Conservation (phyloP, 176 grass and related monocot genomes). For the Chloris gayana region DNA sequence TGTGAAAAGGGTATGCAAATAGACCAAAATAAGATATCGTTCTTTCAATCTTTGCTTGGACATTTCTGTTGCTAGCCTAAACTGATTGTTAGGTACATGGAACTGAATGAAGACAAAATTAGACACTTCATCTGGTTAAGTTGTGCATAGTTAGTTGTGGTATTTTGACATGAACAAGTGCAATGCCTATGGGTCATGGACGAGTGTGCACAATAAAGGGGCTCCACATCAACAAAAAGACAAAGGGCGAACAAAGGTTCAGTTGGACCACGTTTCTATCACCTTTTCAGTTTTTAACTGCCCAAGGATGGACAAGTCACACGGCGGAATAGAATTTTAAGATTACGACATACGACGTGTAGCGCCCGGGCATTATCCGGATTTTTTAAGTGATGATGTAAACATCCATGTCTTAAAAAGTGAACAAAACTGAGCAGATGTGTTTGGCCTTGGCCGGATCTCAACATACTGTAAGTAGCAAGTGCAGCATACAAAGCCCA, state of each 20-base stretch:
- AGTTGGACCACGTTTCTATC: constrained; percentile 14
- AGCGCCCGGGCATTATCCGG: not conserved
- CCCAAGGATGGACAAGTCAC: constrained; percentile 37
- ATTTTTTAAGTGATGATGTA: not conserved
- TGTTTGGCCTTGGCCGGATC: not conserved
- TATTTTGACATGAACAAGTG: not conserved
- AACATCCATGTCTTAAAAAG: not conserved
- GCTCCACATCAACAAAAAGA: constrained; percentile 26
- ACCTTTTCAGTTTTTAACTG: constrained; percentile 42
- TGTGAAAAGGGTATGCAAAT: not conserved
- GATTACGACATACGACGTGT: constrained; percentile 36
- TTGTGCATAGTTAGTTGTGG: too few species aligned
- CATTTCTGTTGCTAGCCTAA: not conserved
- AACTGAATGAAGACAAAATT: not conserved
- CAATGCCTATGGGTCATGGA: not conserved
- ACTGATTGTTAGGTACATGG: not conserved
- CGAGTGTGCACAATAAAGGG: not conserved
- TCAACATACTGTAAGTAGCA: not conserved
- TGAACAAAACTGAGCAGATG: not conserved
- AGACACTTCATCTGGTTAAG: not conserved
- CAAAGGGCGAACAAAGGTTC: constrained; percentile 18
- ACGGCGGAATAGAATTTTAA: constrained; percentile 15
- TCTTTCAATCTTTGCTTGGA: not conserved
- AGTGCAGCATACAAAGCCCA: not conserved
- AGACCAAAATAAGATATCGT: not conserved